Evolutionary conservation across 495 filamentous ascomycete genomes (phyloP).

Genomic region (Penicillium paradoxum): DNA sequence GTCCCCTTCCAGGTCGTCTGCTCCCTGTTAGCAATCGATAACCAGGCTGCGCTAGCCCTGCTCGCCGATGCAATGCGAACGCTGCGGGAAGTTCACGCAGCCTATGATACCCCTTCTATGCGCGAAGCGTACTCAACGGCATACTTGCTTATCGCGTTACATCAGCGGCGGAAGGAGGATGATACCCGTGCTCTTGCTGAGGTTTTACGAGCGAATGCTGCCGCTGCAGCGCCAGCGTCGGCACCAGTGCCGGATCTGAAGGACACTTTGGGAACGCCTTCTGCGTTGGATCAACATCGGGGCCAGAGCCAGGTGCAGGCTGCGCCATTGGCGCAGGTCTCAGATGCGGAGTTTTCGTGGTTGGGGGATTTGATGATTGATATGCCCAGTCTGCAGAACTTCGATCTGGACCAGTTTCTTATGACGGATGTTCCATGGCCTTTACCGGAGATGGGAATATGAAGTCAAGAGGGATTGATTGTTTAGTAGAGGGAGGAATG

Average conservation of each 20-base stretch:
- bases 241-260: not conserved
- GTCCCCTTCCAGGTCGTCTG: constrained; percentile 54
- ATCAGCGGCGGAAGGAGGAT: constrained; percentile 42
- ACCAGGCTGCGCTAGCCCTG: constrained; percentile 38
- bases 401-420: constrained; percentile 41
- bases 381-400: constrained; percentile 42
- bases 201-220: constrained; percentile 32
- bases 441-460: constrained; percentile 30
- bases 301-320: not conserved
- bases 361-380: constrained; percentile 42
- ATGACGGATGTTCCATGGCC: constrained; percentile 30
- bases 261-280: not conserved
- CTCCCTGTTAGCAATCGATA: constrained; percentile 49
- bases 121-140: constrained; percentile 51
- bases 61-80: constrained; percentile 48
- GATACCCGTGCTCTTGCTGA: constrained; percentile 34
- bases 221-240: constrained; percentile 19
- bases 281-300: not conserved
- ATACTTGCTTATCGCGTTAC: constrained; percentile 42
- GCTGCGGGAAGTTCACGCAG: constrained; percentile 38
- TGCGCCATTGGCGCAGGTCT: constrained; percentile 8
- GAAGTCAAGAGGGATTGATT: not conserved
- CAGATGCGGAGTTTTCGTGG: constrained; percentile 36
- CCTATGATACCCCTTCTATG: constrained; percentile 44
- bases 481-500: no score